phyloP scores from a whole-genome alignment of 768 basidiomycete genomes.

The Collybia sp. region DNA sequence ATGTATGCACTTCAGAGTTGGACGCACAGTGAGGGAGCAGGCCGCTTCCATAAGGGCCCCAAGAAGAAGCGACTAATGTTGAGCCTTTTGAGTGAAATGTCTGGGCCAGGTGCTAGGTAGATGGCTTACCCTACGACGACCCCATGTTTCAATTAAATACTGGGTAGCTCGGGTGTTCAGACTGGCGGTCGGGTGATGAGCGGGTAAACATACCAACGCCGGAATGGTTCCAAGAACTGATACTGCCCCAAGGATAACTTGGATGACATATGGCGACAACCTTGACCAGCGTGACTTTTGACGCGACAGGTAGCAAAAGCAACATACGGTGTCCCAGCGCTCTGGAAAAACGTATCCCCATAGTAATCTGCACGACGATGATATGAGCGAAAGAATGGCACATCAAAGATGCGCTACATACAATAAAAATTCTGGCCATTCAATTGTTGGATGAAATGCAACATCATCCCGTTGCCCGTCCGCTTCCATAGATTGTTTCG shows the following conservation, averaged over 20 bases:
- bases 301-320: neutral
- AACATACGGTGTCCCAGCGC: conserved; percentile 57
- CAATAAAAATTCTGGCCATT: conserved; percentile 83
- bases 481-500: conserved; percentile 68
- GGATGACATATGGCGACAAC: conserved; percentile 71
- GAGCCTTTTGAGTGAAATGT: neutral
- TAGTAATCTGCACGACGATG: conserved; percentile 58
- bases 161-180: conserved; percentile 9
- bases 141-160: conserved; percentile 68
- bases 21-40: conserved; percentile 56
- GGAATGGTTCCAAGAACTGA: conserved; percentile 72
- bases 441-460: conserved; percentile 77
- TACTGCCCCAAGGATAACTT: conserved; percentile 69
- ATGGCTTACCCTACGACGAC: conserved; percentile 54
- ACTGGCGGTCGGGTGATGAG: neutral
- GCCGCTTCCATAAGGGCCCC: conserved; percentile 57
- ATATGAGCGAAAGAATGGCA: conserved; percentile 1
- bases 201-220: conserved; percentile 40
- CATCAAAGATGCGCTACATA: conserved; percentile 22
- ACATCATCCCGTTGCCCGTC: conserved; percentile 77
- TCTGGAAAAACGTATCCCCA: conserved; percentile 78
- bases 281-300: conserved; percentile 17
- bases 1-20: neutral
- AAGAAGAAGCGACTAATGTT: conserved; percentile 52
- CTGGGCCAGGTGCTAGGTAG: neutral